Evolutionary conservation across 371 early-diverging fungal genomes (phyloP), one percentile per base, ranked within the genome.

Genomic region (Syncephalastrum contaminatum): DNA sequence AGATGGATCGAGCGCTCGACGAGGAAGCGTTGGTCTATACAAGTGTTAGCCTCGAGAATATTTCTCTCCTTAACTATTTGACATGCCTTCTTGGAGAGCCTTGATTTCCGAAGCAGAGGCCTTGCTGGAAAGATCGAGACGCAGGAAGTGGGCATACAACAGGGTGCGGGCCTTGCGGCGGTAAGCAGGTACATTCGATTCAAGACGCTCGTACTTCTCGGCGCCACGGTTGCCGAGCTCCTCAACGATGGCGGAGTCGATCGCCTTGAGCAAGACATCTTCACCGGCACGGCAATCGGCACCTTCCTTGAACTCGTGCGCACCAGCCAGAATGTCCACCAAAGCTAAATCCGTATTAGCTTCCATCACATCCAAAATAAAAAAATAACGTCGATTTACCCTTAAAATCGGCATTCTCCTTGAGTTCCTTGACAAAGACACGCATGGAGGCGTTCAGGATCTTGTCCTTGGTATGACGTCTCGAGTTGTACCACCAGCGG

Each of bases 401-500:
- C 44, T 69, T 73, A 36, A 71, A 67, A 18, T 75, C 80, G 20
- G 81, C 82, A 40, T 77, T 82, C 54, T 95, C 95, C 58, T 90
- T 90, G 55, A 95, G 69, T 47, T 93, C 91, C 64, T 90, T 88
- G 63, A 95, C 96, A 76, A 90, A 96, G 4, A 75, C 61, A 27
- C 84, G 89, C 97, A 97, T 98, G 15, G 97, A 91, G 39, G 70
- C 78, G 59, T 93, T 89, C 54, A 91, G 76, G 53, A 98, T 90
- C 59, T 82, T 84, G 68, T 95, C 94, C 67, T 92, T 92, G 58
- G 94, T 95, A 59, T 86, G 86, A 62, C 87, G 75, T 67, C 89
- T 88, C 18, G 94, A 90, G 51, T 81, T 85, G 77, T 90, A 90
- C 98, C 98, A 98, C 98, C 98, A 97, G 54, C 77, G 80, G 49